Evolutionary conservation across 441 rosid genomes (phyloP), one percentile per base, ranked within the genome.

Genomic region (Jatropha multifida): DNA sequence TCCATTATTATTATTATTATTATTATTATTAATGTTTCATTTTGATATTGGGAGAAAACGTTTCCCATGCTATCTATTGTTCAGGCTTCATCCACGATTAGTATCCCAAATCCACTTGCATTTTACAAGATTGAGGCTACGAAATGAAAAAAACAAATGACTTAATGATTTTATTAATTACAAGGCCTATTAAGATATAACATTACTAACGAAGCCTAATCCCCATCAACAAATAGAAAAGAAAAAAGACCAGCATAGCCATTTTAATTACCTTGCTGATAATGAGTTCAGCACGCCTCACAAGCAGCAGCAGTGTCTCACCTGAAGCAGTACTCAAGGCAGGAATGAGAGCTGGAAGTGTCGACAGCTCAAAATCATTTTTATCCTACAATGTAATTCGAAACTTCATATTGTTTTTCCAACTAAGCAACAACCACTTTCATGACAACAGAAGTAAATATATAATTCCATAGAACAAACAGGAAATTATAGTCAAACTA

Each of bases 341-440:
- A 75, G 99, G 99, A 77, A 90, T 83, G 65, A 93, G 97, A 82
- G 97, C 98, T 71, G 99, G 98, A 61, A 95, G 86, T 5, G 99
- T 95, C 69, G 86, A 86, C 71, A 90, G 86, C 89, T 90, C 96
- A 66, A 93, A 95, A 83, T 95, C 99, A 82, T 68, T 86, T 84
- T 86, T 93, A 74, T 89, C 99, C 98, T 95, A 82, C 84, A 80
- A 83, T 18, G 78, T 61, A 73, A 76, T 42, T 65, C 5, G 44
- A 74, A 69, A 65, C 63, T 76, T 74, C 70, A 78, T 51, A 62
- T 55, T 20, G 42, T 55, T 69, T 69, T 18, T 55, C 48, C 61
- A 56, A 56, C 7, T 44, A 18, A 10, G 12, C 38, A 9, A 37
- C 15, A 13, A 11, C 38, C 73, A 69, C 20, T 54, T 42, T 54